Evolutionary conservation across 768 basidiomycete species (phyloP).

Genomic region (Lentinula lateritia): DNA sequence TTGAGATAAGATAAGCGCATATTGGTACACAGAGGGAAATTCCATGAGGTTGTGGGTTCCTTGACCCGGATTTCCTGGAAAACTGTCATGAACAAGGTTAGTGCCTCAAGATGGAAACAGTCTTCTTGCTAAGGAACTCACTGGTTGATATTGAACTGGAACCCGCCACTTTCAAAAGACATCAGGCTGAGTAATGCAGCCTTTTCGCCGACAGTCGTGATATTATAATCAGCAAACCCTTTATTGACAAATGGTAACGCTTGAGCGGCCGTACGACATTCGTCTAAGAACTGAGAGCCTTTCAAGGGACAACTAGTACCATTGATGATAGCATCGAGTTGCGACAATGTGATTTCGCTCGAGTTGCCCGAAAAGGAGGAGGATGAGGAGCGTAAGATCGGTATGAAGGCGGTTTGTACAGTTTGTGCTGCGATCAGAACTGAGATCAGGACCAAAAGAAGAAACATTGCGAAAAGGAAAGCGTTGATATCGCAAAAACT

Average conservation of each 20-base stretch:
- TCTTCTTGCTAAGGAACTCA: slow-evolving; percentile 2
- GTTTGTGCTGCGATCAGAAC: background rate
- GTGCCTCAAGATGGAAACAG: background rate
- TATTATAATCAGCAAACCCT: slow-evolving; percentile 13
- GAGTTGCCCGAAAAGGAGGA: background rate
- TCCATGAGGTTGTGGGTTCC: slow-evolving; percentile 19
- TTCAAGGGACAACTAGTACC: slow-evolving; percentile 11
- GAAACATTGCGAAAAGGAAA: background rate
- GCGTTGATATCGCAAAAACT: background rate
- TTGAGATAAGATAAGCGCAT: slow-evolving; percentile 14
- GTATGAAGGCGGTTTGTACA: background rate
- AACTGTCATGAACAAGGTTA: background rate
- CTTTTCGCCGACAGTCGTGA: slow-evolving; percentile 15
- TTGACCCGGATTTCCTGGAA: slow-evolving; percentile 15
- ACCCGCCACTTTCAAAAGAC: slow-evolving; percentile 15
- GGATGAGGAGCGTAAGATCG: background rate
- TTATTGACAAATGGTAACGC: slow-evolving; percentile 19
- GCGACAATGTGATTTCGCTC: slow-evolving; percentile 11
- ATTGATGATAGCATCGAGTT: slow-evolving; percentile 14
- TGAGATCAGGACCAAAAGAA: background rate
- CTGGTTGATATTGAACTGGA: slow-evolving; percentile 19
- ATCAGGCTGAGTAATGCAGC: slow-evolving; percentile 18
- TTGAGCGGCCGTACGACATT: slow-evolving; percentile 16
- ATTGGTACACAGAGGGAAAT: slow-evolving; percentile 19
- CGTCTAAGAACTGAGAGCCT: slow-evolving; percentile 9